Evolutionary conservation across 75 land plant genomes (phyloP), one percentile per base, ranked within the genome.

Genomic region (Larix kaempferi): DNA sequence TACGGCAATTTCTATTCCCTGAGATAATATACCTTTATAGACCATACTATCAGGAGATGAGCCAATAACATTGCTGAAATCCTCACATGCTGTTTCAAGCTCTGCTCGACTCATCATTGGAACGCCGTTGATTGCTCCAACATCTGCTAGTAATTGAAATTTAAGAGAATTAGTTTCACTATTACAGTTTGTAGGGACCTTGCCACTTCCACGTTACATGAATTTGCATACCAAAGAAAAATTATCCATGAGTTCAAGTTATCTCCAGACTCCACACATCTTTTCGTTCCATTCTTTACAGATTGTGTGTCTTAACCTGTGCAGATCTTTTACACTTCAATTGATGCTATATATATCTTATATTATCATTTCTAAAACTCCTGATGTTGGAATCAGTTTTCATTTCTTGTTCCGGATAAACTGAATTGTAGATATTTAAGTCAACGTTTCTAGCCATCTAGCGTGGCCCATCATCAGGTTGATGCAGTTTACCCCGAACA

Each of bases 1-100:
- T 12, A 92, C 99, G 64, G 99, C 99, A 65, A 96, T 88, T 74
- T 96, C 99, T 33, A 86, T 89, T 56, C 97, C 97, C 75, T 84
- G 84, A 75, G 89, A 81, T 62, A 92, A 71, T 76, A 91, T 96
- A 49, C 99, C 99, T 77, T 96, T 96, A 80, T 90, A 96, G 17
- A 96, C 88, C 21, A 91, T 57, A 76, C 88, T 92, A 55, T 90
- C 91, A 11, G 89, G 79, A 14, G 98, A 94, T 35, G 90, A 87
- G 56, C 95, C 99, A 74, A 96, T 96, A 25, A 96, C 94, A 79
- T 96, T 96, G 88, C 99, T 96, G 87, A 96, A 96, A 78, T 96
- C 99, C 83, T 96, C 99, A 82, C 99, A 96, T 7, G 99, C 98
- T 23, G 81, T 82, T 78, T 94, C 94, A n/a, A 96, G 90, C 63